Percentiles rank a stretch among this genome's conserved stretches.
phyloP scores from a whole-genome alignment of 2,329 filamentous ascomycete genomes.

The Calonectria crousiana region DNA sequence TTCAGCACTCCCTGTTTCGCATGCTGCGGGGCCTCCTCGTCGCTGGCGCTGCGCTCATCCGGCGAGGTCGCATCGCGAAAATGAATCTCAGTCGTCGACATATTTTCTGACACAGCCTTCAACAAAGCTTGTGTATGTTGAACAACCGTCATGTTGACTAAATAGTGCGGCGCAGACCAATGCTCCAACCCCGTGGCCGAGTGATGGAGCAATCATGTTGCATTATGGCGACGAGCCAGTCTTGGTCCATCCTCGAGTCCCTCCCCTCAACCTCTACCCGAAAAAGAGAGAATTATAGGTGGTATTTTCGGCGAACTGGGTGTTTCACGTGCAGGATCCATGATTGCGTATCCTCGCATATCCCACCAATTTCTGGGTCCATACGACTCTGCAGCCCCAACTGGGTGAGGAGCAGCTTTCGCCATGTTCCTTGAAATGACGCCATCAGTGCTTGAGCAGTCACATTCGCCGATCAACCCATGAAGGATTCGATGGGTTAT shows the following conservation, averaged over 20 bases:
- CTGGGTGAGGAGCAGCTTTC: neutral
- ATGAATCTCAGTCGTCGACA: neutral
- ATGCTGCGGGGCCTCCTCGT: neutral
- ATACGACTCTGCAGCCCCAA: neutral
- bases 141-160: neutral
- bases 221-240: neutral
- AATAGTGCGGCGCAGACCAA: neutral
- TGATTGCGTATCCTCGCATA: neutral
- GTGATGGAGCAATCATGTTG: neutral
- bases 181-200: neutral
- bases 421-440: neutral
- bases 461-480: neutral
- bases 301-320: neutral
- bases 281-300: neutral
- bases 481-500: neutral
- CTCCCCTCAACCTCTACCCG: neutral
- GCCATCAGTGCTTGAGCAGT: neutral
- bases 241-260: neutral
- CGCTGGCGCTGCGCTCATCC: neutral
- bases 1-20: neutral
- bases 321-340: neutral
- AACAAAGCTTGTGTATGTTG: too few species aligned
- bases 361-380: neutral
- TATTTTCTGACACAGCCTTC: neutral
- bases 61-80: neutral